Conservation (phyloP, 106 monocot genomes). For the Apostasia ramifera region DNA sequence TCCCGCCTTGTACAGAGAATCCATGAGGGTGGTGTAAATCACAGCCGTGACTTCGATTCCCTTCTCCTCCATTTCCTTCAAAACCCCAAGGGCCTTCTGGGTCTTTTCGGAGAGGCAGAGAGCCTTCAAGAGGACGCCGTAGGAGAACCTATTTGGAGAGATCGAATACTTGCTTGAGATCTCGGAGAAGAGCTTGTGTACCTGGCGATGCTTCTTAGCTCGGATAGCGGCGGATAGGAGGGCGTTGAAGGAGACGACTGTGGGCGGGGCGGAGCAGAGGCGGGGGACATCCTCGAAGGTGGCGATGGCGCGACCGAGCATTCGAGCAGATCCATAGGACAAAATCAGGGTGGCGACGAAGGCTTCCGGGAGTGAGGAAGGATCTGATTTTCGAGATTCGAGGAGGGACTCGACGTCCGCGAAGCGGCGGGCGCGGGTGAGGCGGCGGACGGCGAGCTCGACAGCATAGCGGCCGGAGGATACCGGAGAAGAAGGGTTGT, state of each 20-base stretch:
- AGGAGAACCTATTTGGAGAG: conserved; percentile 25
- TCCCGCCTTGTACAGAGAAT: conserved; percentile 38
- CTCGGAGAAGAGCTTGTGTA: conserved; percentile 40
- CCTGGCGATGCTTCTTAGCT: conserved; percentile 17
- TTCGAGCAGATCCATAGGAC: conserved; percentile 41
- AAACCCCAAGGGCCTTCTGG: conserved; percentile 11
- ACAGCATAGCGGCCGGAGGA: conserved; percentile 30
- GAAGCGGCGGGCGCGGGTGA: conserved; percentile 32
- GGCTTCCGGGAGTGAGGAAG: conserved; percentile 24
- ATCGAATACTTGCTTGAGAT: conserved; percentile 38
- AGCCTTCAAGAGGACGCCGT: conserved; percentile 40
- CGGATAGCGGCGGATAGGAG: conserved; percentile 52
- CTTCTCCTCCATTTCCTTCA: conserved; percentile 37
- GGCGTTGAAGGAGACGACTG: conserved; percentile 61
- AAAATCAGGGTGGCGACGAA: conserved; percentile 37
- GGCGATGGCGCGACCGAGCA: conserved; percentile 38
- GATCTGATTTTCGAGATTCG: conserved; percentile 5
- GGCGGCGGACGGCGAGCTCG: conserved; percentile 40
- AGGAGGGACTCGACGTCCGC: conserved; percentile 29
- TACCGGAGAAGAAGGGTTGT: neutral
- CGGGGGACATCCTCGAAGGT: conserved; percentile 34
- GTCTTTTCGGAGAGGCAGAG: conserved; percentile 17
- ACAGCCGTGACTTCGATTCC: conserved; percentile 9
- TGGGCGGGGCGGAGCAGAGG: conserved; percentile 13
- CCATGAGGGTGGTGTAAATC: conserved; percentile 39